Evolutionary conservation across 2,329 filamentous ascomycete species (phyloP).

Genomic region (Paecilomyces niveus): DNA sequence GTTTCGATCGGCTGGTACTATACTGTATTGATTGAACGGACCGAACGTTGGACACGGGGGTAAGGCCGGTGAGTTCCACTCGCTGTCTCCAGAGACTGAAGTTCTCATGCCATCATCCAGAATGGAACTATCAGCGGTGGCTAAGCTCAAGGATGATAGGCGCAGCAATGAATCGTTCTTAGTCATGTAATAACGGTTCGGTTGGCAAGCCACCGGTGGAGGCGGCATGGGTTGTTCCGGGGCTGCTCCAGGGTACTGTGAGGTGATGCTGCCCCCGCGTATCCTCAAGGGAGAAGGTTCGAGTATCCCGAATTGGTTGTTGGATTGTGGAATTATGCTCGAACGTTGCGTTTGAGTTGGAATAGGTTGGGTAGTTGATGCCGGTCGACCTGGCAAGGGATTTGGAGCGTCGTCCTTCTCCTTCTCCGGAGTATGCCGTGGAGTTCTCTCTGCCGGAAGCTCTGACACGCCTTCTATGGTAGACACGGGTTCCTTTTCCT

Average conservation of each 20-base stretch:
- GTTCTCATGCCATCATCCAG: slow-evolving; percentile 23
- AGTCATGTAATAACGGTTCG: slow-evolving; percentile 25
- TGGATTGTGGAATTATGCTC: slow-evolving; percentile 16
- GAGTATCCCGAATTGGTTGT: slow-evolving; percentile 14
- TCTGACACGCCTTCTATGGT: slow-evolving; percentile 28
- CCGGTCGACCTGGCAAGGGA: slow-evolving; percentile 10
- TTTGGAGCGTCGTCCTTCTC: slow-evolving; percentile 8
- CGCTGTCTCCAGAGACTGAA: slow-evolving; percentile 19
- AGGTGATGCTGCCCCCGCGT: slow-evolving; percentile 26
- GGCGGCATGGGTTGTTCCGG: slow-evolving; percentile 31
- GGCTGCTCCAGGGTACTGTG: slow-evolving; percentile 24
- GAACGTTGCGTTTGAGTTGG: slow-evolving; percentile 15
- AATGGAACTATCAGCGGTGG: slow-evolving; percentile 33
- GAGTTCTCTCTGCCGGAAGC: slow-evolving; percentile 29
- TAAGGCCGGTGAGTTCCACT: slow-evolving; percentile 22
- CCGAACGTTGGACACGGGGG: slow-evolving; percentile 27
- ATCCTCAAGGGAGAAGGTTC: slow-evolving; percentile 16
- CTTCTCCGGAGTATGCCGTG: slow-evolving; percentile 26
- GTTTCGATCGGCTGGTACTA: slow-evolving; percentile 23
- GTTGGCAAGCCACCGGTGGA: slow-evolving; percentile 22
- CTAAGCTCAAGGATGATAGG: slow-evolving; percentile 29
- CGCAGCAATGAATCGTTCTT: slow-evolving; percentile 28
- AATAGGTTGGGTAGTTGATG: slow-evolving; percentile 25
- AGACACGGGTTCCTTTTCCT: slow-evolving; percentile 24
- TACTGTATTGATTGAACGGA: slow-evolving; percentile 31